Conservation (phyloP, 2,329 filamentous ascomycete genomes). For the Apiospora koreana region DNA sequence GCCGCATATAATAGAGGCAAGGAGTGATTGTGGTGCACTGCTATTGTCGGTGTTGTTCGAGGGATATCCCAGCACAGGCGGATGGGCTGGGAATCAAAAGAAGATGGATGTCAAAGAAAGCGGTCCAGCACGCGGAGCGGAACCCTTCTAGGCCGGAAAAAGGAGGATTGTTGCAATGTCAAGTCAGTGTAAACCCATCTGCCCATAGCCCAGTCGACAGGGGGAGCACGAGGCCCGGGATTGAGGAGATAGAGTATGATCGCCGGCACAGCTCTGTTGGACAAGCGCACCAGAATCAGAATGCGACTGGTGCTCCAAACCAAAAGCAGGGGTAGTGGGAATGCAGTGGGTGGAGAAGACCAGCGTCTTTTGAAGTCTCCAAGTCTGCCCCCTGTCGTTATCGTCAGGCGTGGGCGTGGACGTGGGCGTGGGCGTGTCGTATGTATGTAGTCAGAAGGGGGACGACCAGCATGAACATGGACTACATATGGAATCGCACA, state of each 20-base stretch:
- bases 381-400: neutral
- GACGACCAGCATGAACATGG: neutral
- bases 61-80: neutral
- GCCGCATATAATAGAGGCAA: conserved; percentile 1
- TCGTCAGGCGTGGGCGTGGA: neutral
- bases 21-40: neutral
- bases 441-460: neutral
- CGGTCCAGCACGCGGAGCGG: neutral
- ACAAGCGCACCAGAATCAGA: conserved; percentile 3
- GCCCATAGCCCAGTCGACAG: neutral
- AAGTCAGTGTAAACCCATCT: neutral
- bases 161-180: neutral
- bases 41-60: neutral
- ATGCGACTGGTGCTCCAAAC: neutral
- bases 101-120: neutral
- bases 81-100: neutral
- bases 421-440: no score
- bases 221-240: conserved; percentile 7
- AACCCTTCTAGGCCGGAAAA: neutral
- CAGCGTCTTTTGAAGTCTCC: neutral
- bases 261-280: conserved; percentile 5
- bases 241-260: conserved; percentile 5
- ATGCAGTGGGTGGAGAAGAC: neutral
- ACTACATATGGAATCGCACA: neutral
- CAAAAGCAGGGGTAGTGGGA: neutral